These are phyloP conservation scores for Epipyxis sp. DNA, from an alignment of 108 stramenopile genomes.

Conservation along the genomic window DNA sequence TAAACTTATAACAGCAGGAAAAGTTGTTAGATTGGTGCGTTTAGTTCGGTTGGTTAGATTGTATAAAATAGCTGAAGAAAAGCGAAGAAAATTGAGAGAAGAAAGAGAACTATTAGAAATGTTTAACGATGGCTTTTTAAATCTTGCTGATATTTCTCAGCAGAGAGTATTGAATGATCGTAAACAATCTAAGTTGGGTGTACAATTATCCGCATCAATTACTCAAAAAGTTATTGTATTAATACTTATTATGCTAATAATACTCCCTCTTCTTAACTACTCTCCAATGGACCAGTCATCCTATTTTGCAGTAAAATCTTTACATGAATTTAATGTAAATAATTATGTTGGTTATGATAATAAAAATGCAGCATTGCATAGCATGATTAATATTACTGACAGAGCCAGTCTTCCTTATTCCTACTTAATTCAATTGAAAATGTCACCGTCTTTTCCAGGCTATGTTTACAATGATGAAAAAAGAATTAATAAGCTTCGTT, in stretches of 20 bases:
- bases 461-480: too few relatives aligned
- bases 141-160: background rate
- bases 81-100: background rate
- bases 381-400: background rate
- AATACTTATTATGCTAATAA: slow-evolving; percentile 6
- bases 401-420: background rate
- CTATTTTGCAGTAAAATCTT: background rate
- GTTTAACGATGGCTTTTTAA: background rate
- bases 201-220: background rate
- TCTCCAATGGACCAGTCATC: background rate
- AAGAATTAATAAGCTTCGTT: too few relatives aligned
- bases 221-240: slow-evolving; percentile 11
- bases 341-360: too few relatives aligned
- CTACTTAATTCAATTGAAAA: background rate
- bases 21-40: slow-evolving; percentile 20
- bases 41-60: slow-evolving; percentile 23
- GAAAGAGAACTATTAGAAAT: slow-evolving; percentile 9
- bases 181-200: background rate
- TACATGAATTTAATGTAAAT: background rate
- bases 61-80: background rate
- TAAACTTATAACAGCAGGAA: slow-evolving; percentile 12
- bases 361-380: background rate
- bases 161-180: background rate
- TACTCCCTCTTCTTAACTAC: background rate
- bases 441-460: too few relatives aligned